Percentiles rank a stretch among this genome's conserved stretches.
Conservation (phyloP, 164 flowering plant genomes). For the Cinnamomum chago region DNA sequence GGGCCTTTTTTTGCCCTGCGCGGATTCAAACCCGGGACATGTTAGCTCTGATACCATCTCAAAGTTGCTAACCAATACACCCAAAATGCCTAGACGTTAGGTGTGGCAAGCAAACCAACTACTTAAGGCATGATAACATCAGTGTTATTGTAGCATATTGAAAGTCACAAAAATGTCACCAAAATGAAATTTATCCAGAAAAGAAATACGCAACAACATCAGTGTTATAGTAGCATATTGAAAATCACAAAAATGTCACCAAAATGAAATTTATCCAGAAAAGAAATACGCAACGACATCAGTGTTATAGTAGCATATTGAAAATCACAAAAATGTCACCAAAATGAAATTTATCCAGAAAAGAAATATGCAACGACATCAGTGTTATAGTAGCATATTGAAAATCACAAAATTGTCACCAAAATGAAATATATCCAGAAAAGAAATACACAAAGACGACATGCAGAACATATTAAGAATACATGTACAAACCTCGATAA, state of each 20-base stretch:
- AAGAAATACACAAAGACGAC: not conserved
- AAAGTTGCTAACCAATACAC: too few relatives aligned
- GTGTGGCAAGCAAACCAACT: too few relatives aligned
- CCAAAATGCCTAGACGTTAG: too few relatives aligned
- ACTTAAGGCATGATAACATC: not conserved
- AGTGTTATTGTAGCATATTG: not conserved
- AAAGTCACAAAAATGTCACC: not conserved
- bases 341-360: not conserved
- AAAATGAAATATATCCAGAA: not conserved
- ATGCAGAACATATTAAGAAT: not conserved
- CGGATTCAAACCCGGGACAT: too few relatives aligned
- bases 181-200: not conserved
- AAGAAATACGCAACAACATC: not conserved
- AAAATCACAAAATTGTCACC: not conserved
- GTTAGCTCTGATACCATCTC: too few relatives aligned
- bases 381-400: not conserved
- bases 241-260: not conserved
- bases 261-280: not conserved
- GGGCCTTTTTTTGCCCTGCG: too few relatives aligned
- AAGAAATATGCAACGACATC: not conserved
- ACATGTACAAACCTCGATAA: conserved; percentile 71
- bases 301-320: not conserved
- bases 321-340: not conserved
- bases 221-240: not conserved
- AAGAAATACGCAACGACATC: not conserved